phyloP scores from a whole-genome alignment of 2,329 filamentous ascomycete species.

The Aotearoamyces nothofagi region DNA sequence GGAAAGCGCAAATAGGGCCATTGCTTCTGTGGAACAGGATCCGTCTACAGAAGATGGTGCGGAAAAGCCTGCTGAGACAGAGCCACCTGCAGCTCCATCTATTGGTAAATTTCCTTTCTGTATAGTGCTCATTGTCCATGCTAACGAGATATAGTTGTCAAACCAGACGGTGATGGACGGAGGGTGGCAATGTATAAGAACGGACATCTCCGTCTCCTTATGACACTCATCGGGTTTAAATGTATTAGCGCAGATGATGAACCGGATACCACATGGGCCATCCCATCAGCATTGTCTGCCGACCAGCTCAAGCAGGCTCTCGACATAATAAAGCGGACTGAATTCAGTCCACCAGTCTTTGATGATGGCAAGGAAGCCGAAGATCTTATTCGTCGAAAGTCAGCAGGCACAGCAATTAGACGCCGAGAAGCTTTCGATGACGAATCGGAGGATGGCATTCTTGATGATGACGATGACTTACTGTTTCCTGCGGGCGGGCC shows the following conservation, averaged over 20 bases:
- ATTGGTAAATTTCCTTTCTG: slow-evolving; percentile 31
- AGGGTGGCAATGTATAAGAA: slow-evolving; percentile 77
- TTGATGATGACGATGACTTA: slow-evolving; percentile 32
- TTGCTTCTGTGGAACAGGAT: slow-evolving; percentile 28
- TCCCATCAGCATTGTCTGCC: slow-evolving; percentile 51
- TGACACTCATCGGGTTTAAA: slow-evolving; percentile 60
- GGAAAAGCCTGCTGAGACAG: slow-evolving; percentile 15
- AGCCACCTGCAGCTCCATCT: slow-evolving; percentile 27
- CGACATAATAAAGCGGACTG: slow-evolving; percentile 61
- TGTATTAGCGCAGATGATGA: slow-evolving; percentile 44
- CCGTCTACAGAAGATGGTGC: slow-evolving; percentile 19
- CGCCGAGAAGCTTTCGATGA: slow-evolving; percentile 53
- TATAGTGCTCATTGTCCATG: slow-evolving; percentile 2
- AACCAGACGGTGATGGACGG: slow-evolving; percentile 45
- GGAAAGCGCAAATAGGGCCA: slow-evolving; percentile 55
- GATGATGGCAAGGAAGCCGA: slow-evolving; percentile 56
- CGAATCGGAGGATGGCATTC: slow-evolving; percentile 46
- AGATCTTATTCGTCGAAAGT: slow-evolving; percentile 63
- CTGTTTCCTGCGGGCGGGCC: slow-evolving; percentile 58
- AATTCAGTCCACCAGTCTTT: slow-evolving; percentile 64
- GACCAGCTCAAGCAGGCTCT: slow-evolving; percentile 51
- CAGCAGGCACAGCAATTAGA: slow-evolving; percentile 26
- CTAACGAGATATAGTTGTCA: slow-evolving; percentile 15
- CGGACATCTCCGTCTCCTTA: slow-evolving; percentile 69
- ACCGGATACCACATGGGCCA: slow-evolving; percentile 61